Evolutionary conservation across 495 filamentous ascomycete species (phyloP), one percentile per base, ranked within the genome.

Genomic region (Penicillium malachiteum): DNA sequence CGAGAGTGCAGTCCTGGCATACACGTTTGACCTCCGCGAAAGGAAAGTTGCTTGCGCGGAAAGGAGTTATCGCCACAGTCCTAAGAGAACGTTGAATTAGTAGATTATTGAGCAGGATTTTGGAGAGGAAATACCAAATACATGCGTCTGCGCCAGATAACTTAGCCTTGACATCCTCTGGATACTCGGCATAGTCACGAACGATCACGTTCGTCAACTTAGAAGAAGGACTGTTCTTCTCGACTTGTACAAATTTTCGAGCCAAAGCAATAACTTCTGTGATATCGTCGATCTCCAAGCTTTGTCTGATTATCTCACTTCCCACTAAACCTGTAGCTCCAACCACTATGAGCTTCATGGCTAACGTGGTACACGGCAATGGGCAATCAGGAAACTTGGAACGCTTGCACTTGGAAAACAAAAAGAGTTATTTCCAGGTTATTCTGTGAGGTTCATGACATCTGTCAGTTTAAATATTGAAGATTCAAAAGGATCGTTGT

Each of bases 271-370:
- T 52, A 21, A 83, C 54, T 21, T 70, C 65, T 1, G 70, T 76
- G 33, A 82, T 70, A 33, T 67, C 57, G 16, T 58, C 60, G 43
- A 66, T 66, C 12, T 58, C 56, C 17, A 80, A 54, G 42, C 70
- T 66, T 67, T 79, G 74, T 13, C 67, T 65, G 57, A 81, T 65
- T 30, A 81, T 37, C 57, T 81, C 79, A 6, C 54, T 64, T 32
- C 66, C 79, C 7, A 81, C 66, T 43, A 77, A 76, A 12, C 79
- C 78, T 6, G 73, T 78, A 2, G 78, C 70, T 5, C 81, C 80
- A 34, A 72, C 69, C 30, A 84, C 57, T 48, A 83, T 74, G 45
- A 83, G 71, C 58, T 83, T 84, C 81, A 82, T 84, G 17, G 11
- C 6, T 3, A 21, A 12, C 3, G 11, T 4, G 8, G 17, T 44